Conservation (phyloP, 164 flowering plant species). For the Tetrastigma voinierianum region DNA sequence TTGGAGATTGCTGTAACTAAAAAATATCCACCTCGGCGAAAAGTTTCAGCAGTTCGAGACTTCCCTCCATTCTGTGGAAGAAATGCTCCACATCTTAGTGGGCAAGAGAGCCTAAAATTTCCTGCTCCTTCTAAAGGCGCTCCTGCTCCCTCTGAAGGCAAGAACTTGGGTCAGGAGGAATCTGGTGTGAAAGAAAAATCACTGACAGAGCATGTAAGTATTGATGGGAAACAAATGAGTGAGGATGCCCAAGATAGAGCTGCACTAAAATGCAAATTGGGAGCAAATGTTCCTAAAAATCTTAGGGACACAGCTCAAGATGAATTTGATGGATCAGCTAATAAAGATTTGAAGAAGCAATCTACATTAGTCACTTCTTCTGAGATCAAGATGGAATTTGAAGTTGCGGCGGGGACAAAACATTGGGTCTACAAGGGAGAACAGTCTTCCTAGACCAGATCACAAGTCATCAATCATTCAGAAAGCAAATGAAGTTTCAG, state of each 20-base stretch:
- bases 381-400: neutral
- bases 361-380: neutral
- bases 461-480: neutral
- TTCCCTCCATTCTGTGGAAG: conserved; percentile 55
- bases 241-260: neutral
- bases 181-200: conserved; percentile 7
- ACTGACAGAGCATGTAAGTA: neutral
- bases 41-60: conserved; percentile 42
- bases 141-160: conserved; percentile 3
- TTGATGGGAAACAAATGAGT: conserved; percentile 10
- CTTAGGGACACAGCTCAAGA: conserved; percentile 3
- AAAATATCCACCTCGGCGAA: conserved; percentile 45
- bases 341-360: neutral
- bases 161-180: neutral
- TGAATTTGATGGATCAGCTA: neutral
- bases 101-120: conserved; percentile 22
- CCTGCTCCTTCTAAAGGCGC: conserved; percentile 1
- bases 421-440: neutral
- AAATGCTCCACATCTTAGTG: conserved; percentile 27
- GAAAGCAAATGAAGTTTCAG: conserved; percentile 3
- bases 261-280: neutral
- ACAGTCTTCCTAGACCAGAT: neutral
- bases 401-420: neutral
- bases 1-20: conserved; percentile 2
- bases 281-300: neutral